Evolutionary conservation across 1,284 basidiomycete genomes (phyloP), one percentile per base, ranked within the genome.

Genomic region (Naganishia albida): DNA sequence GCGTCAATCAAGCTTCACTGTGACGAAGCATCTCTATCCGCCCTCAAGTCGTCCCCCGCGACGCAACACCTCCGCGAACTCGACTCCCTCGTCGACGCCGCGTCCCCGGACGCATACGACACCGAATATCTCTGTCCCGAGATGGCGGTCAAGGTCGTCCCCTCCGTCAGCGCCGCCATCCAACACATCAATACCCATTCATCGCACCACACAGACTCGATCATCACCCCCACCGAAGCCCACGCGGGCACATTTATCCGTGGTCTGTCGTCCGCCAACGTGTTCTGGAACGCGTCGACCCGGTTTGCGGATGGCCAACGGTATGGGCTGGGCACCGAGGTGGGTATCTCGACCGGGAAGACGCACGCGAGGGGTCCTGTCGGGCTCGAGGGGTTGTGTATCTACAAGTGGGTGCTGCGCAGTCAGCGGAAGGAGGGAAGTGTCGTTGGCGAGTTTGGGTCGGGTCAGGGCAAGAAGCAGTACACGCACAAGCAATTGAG

Each of bases 321-420:
- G 64, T 99, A 93, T 78, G 96, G 96, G 0, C 91, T 97, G 70
- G 96, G 96, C 1, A 95, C 96, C 1, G 96, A 99, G 79, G 95
- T 99, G 0, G 96, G 96, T 10, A 97, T 99, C 74, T 90, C 88
- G 75, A 99, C 96, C 0, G 93, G 93, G 1, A 88, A 91, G 72
- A 97, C 96, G 62, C 96, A 99, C 74, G 95, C 96, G 2, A 83
- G 96, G 34, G 96, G 96, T 1, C 96, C 96, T 0, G 96, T 99
- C 1, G 96, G 96, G 0, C 81, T 99, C 60, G 93, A 98, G 70
- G 96, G 96, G 1, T 81, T 97, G 68, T 89, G 93, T 52, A 95
- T 88, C 67, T 96, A 97, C 83, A 97, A 96, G 80, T 97, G 95
- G 77, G 85, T 93, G 81, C 80, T 97, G 78, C 82, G 85, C 77